Base-by-base conservation (phyloP, 176 grass and related monocot genomes). In the Phoenix dactylifera region DNA sequence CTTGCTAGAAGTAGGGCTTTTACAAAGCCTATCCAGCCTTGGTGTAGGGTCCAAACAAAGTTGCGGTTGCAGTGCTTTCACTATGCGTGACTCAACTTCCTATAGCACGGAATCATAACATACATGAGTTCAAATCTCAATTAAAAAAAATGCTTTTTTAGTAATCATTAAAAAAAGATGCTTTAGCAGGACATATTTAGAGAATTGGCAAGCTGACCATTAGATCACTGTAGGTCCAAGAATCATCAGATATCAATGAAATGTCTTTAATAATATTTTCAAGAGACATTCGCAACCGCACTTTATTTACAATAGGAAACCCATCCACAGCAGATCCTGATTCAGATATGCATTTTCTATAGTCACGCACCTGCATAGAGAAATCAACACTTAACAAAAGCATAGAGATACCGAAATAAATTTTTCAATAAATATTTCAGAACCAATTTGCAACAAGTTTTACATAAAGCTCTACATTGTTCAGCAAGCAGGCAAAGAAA, bases 181-280 rank as follows among this genome's bases (percentile, higher is more conserved):
- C 35, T 44, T 44, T 44, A 12, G 35, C 6, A 14, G 35, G 35
- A 44, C 2, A 44, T 14, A 14, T 44, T 44, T 44, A 44, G 35
- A 14, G 10, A 12, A 44, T 44, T 29, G 4, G n/a, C 16, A 23
- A 67, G 64, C 76, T 89, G 65, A 98, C 94, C 88, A 98, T 72
- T 67, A 92, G 86, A 88, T 92, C 85, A 60, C 87, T 83, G 73
- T 98, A 98, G 26, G 78, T 98, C 93, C 93, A 98, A 71, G 93
- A 98, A 80, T 98, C 88, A 60, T 92, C 93, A 68, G 93, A 85
- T 66, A 98, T 79, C 58, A 73, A 62, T 5, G 74, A 65, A 44
- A 98, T 85, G 59, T 98, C 88, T 69, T 84, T 98, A 62, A 92
- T 79, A 80, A 98, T 73, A 98, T 98, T 98, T 77, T 98, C 93